Evolutionary conservation across 345 rosid genomes (phyloP).

Genomic region (Salix brachista): DNA sequence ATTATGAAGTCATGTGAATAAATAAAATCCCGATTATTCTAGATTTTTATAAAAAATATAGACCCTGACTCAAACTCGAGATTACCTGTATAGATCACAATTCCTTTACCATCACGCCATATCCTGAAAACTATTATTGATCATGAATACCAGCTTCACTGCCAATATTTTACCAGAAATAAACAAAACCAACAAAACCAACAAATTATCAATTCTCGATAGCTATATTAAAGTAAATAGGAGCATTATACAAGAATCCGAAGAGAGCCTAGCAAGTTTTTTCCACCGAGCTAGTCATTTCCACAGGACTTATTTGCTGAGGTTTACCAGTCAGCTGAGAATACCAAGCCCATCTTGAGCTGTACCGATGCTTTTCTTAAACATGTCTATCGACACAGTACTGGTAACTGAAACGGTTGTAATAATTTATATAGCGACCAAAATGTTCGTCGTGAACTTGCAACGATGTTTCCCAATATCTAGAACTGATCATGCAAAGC

Average conservation of each 20-base stretch:
- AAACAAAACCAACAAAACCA: background rate
- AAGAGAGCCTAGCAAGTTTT: background rate
- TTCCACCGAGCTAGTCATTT: background rate
- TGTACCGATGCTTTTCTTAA: background rate
- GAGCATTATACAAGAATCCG: background rate
- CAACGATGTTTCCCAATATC: background rate
- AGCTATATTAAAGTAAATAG: background rate
- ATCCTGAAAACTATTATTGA: too few species aligned
- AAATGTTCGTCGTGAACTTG: background rate
- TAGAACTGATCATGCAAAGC: background rate
- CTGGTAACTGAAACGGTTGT: background rate
- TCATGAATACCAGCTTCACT: too few species aligned
- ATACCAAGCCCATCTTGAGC: background rate
- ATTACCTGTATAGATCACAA: too few species aligned
- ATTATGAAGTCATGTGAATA: too few species aligned
- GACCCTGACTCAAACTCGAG: too few species aligned
- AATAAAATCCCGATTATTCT: too few species aligned
- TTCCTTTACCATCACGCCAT: too few species aligned
- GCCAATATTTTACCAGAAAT: background rate
- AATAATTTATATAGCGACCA: background rate
- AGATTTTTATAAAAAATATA: too few species aligned
- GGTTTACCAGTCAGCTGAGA: background rate
- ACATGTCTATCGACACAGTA: background rate
- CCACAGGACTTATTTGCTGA: background rate
- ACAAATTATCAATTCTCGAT: background rate